Evolutionary conservation across 2,329 filamentous ascomycete genomes (phyloP).

Genomic region (Talaromyces sp.): DNA sequence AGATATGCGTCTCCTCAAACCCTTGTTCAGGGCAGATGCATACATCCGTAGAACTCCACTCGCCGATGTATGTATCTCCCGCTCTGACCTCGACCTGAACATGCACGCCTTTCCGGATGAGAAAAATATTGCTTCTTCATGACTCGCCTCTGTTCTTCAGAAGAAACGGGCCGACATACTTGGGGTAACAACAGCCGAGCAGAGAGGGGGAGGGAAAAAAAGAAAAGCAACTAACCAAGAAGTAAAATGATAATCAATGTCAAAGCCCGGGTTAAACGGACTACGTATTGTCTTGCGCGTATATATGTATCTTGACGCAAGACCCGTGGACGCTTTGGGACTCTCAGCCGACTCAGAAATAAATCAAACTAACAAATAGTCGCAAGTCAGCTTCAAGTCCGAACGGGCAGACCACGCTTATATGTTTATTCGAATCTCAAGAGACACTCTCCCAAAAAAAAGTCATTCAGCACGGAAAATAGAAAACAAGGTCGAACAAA

Average conservation of each 20-base stretch:
- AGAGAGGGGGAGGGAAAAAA: neutral
- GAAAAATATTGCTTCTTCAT: neutral
- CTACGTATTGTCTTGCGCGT: neutral
- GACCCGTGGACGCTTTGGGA: too few relatives aligned
- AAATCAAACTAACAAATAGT: neutral
- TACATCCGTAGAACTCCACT: neutral
- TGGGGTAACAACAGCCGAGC: slow-evolving; percentile 1
- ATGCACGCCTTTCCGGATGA: slow-evolving; percentile 7
- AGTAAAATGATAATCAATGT: neutral
- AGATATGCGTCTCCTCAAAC: neutral
- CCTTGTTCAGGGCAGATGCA: neutral
- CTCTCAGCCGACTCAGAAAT: neutral
- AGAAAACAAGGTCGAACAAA: slow-evolving; percentile 5
- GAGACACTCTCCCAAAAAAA: neutral
- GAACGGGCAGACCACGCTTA: slow-evolving; percentile 2
- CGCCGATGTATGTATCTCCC: neutral
- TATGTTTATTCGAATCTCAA: neutral
- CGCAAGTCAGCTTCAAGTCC: neutral
- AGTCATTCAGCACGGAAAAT: slow-evolving; percentile 8
- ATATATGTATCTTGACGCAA: too few relatives aligned
- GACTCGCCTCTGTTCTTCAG: neutral
- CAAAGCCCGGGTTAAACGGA: neutral
- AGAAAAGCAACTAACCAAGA: neutral
- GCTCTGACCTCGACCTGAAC: slow-evolving; percentile 8
- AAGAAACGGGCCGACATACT: neutral